Conservation (phyloP, 2,329 filamentous ascomycete genomes). For the Waltergamsia citrina region DNA sequence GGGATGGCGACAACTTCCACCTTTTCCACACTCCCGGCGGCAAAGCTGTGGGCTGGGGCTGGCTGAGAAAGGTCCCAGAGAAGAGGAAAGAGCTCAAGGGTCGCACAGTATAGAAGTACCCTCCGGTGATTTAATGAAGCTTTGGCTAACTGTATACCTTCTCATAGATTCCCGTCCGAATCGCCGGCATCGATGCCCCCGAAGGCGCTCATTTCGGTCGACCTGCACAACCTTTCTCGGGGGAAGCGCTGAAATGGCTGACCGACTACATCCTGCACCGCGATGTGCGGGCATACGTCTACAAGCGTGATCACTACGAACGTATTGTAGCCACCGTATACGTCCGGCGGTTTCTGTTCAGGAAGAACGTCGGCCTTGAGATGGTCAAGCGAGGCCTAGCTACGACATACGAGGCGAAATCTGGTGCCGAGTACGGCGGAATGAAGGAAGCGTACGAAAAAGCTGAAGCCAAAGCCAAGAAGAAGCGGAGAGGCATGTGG, state of each 20-base stretch:
- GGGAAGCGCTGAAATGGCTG: slow-evolving; percentile 79
- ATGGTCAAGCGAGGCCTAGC: slow-evolving; percentile 82
- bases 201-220: slow-evolving; percentile 89
- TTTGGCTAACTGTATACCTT: no score
- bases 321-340: slow-evolving; percentile 81
- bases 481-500: slow-evolving; percentile 67
- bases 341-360: slow-evolving; percentile 58
- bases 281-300: slow-evolving; percentile 73
- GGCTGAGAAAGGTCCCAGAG: slow-evolving; percentile 66
- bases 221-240: slow-evolving; percentile 73
- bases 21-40: slow-evolving; percentile 95
- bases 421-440: slow-evolving; percentile 79
- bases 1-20: slow-evolving; percentile 93
- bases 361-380: slow-evolving; percentile 75
- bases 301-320: slow-evolving; percentile 84
- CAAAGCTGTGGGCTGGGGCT: slow-evolving; percentile 80
- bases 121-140: no score
- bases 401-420: slow-evolving; percentile 89
- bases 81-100: slow-evolving; percentile 61
- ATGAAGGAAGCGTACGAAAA: slow-evolving; percentile 53
- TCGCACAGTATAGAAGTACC: slow-evolving; percentile 56
- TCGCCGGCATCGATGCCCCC: slow-evolving; percentile 89
- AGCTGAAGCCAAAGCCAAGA: slow-evolving; percentile 58
- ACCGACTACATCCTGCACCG: slow-evolving; percentile 59
- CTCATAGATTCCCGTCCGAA: slow-evolving; percentile 68